Conservation (phyloP, 2,329 filamentous ascomycete genomes). For the Zymoseptoria pseudotritici region DNA sequence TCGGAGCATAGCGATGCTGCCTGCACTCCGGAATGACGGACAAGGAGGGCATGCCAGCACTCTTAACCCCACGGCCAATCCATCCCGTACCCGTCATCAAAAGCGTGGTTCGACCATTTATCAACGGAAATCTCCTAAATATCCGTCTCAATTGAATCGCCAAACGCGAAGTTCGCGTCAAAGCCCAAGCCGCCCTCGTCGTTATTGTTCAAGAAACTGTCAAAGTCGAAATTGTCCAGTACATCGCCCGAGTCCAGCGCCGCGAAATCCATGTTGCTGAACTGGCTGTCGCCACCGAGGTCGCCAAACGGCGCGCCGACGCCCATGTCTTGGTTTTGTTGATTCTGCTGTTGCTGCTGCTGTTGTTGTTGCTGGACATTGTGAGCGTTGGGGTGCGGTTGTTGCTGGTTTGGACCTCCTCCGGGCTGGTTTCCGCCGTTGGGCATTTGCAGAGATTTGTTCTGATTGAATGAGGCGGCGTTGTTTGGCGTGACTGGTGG, state of each 20-base stretch:
- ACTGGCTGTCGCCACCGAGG: constrained; percentile 28
- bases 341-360: constrained; percentile 9
- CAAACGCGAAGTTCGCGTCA: constrained; percentile 33
- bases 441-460: constrained; percentile 30
- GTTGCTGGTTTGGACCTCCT: constrained; percentile 27
- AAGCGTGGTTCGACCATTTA: neutral
- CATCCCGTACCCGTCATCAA: neutral
- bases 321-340: constrained; percentile 28
- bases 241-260: constrained; percentile 54
- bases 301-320: constrained; percentile 34
- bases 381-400: constrained; percentile 8
- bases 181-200: constrained; percentile 36
- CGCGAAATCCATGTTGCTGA: constrained; percentile 33
- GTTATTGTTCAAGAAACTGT: constrained; percentile 55
- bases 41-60: neutral
- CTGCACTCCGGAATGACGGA: neutral
- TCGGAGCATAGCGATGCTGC: neutral
- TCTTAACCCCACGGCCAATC: neutral
- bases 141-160: constrained; percentile 15
- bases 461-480: constrained; percentile 31
- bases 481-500: constrained; percentile 41
- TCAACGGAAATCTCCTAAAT: constrained; percentile 9
- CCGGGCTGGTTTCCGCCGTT: constrained; percentile 28
- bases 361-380: constrained; percentile 13
- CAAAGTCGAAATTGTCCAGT: constrained; percentile 60